phyloP scores from a whole-genome alignment of 257 asterid genomes.

The Nicotiana paniculata region DNA sequence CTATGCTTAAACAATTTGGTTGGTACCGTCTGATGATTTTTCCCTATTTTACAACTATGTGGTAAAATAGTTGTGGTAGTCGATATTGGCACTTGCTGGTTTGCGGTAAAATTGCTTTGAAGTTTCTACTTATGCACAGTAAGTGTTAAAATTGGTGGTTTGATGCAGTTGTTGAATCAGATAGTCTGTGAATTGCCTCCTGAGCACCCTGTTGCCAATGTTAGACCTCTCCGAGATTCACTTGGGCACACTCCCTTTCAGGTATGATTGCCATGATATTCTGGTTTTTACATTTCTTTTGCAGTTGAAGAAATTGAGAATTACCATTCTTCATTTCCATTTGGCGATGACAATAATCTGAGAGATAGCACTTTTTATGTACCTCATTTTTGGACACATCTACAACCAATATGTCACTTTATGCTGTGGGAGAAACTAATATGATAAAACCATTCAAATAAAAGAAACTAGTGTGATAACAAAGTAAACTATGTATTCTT shows the following conservation, averaged over 20 bases:
- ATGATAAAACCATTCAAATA: neutral
- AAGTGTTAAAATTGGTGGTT: neutral
- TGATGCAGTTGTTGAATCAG: slow-evolving; percentile 77
- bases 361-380: neutral
- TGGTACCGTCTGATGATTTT: neutral
- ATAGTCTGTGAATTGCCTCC: slow-evolving; percentile 98
- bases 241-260: slow-evolving; percentile 97
- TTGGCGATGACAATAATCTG: neutral
- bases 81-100: neutral
- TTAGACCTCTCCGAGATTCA: slow-evolving; percentile 89
- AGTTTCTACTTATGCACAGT: neutral
- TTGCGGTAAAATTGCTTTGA: neutral
- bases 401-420: neutral
- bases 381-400: neutral
- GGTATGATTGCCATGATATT: slow-evolving; percentile 29
- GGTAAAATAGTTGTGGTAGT: neutral
- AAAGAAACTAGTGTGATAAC: neutral
- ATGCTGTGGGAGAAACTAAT: neutral
- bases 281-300: neutral
- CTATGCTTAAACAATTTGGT: neutral
- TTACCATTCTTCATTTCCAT: neutral
- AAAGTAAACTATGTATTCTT: neutral
- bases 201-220: slow-evolving; percentile 96
- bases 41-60: neutral
- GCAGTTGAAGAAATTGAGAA: too few relatives aligned